These are phyloP conservation scores for Cercospora berteroae DNA, from an alignment of 2,329 filamentous ascomycete genomes.

Conservation along the genomic window DNA sequence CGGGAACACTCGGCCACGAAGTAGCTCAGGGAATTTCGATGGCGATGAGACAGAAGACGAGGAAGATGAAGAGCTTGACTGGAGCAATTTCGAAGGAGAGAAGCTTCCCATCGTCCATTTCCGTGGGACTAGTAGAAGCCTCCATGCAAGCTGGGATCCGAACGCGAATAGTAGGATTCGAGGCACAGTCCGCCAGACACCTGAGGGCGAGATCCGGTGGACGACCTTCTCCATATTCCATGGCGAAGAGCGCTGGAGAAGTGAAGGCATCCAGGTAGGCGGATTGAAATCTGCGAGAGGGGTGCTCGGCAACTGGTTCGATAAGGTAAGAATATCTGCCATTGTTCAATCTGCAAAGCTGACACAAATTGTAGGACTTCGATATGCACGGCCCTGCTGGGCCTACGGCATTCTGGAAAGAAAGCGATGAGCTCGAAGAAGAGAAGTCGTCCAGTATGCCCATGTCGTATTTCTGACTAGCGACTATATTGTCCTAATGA, in stretches of 20 bases:
- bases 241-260: slow-evolving; percentile 70
- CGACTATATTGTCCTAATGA: slow-evolving; percentile 12
- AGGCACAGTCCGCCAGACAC: slow-evolving; percentile 66
- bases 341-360: not conserved
- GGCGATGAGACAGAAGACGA: slow-evolving; percentile 35
- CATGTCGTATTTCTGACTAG: slow-evolving; percentile 25
- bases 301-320: slow-evolving; percentile 75
- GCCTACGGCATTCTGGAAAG: slow-evolving; percentile 76
- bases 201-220: slow-evolving; percentile 72
- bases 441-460: slow-evolving; percentile 31
- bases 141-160: slow-evolving; percentile 65
- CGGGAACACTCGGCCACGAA: slow-evolving; percentile 43
- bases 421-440: slow-evolving; percentile 51
- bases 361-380: slow-evolving; percentile 54
- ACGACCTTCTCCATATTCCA: slow-evolving; percentile 64
- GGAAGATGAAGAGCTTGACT: slow-evolving; percentile 31
- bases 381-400: slow-evolving; percentile 68
- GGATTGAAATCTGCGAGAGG: slow-evolving; percentile 64
- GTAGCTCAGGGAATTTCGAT: slow-evolving; percentile 39
- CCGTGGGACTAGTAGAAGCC: slow-evolving; percentile 58
- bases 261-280: slow-evolving; percentile 72
- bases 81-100: slow-evolving; percentile 32
- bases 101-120: slow-evolving; percentile 66
- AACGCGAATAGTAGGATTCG: slow-evolving; percentile 66
- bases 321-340: slow-evolving; percentile 52